Conservation (phyloP, 2,329 filamentous ascomycete genomes). For the Claviceps spartinae region DNA sequence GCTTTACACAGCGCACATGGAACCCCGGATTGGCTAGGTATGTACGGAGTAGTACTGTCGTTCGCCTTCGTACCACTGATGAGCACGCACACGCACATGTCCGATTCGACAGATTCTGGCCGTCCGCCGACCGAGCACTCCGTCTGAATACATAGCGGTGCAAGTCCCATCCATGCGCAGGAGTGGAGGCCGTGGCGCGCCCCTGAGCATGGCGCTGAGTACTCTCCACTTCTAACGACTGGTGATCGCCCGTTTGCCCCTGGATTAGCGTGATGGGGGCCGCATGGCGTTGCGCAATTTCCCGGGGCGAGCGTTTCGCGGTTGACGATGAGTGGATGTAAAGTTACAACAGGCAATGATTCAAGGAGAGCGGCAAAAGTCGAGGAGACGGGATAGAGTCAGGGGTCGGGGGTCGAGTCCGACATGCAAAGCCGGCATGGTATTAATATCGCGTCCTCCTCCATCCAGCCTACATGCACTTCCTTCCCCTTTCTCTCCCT, state of each 20-base stretch:
- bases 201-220: not conserved
- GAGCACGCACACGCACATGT: too few relatives aligned
- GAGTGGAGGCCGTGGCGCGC: not conserved
- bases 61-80: not conserved
- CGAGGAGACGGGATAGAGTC: not conserved
- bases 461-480: slow-evolving; percentile 10
- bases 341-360: not conserved
- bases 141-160: not conserved
- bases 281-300: slow-evolving; percentile 1
- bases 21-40: too few relatives aligned
- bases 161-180: not conserved
- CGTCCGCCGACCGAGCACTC: not conserved
- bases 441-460: slow-evolving; percentile 36
- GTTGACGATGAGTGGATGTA: not conserved
- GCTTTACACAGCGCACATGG: too few relatives aligned
- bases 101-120: not conserved
- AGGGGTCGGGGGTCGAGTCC: not conserved
- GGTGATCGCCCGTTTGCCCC: slow-evolving; percentile 3
- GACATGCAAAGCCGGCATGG: not conserved
- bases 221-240: not conserved
- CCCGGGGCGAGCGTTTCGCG: not conserved
- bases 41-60: too few relatives aligned
- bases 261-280: slow-evolving; percentile 8
- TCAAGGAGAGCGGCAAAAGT: not conserved
- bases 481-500: slow-evolving; percentile 17